phyloP scores from a whole-genome alignment of 2,329 filamentous ascomycete species.

The Fusarium udum region DNA sequence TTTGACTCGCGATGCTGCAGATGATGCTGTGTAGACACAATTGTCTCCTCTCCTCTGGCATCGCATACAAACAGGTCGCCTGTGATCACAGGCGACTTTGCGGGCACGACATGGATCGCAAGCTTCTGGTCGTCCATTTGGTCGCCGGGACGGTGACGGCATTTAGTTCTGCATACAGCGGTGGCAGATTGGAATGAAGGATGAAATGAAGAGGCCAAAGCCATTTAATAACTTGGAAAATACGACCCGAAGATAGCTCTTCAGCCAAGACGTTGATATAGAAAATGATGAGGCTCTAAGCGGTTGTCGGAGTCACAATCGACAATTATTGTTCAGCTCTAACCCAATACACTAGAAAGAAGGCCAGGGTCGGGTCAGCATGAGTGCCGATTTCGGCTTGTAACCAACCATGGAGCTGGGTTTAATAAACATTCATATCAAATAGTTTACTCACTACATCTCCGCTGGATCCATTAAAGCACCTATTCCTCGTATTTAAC shows the following conservation, averaged over 20 bases:
- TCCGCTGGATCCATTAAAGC: not conserved
- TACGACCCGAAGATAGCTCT: not conserved
- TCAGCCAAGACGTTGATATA: not conserved
- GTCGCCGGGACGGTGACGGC: not conserved
- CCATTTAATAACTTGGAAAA: not conserved
- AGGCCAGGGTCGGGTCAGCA: not conserved
- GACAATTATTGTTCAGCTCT: not conserved
- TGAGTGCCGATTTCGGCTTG: not conserved
- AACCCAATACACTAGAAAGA: not conserved
- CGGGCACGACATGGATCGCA: slow-evolving; percentile 29
- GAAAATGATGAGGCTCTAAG: not conserved
- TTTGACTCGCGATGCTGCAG: slow-evolving; percentile 4
- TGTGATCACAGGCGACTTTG: slow-evolving; percentile 29
- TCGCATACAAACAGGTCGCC: slow-evolving; percentile 28
- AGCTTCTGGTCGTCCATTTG: slow-evolving; percentile 26
- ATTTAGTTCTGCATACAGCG: not conserved
- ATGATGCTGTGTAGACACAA: slow-evolving; percentile 49
- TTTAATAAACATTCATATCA: not conserved
- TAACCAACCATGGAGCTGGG: not conserved
- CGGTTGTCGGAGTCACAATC: not conserved
- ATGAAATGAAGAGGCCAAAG: not conserved
- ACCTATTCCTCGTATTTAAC: not conserved
- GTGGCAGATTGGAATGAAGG: not conserved
- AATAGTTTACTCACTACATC: not conserved
- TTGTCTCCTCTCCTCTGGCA: slow-evolving; percentile 46